These are phyloP conservation scores for Hypoxylon subgilvum DNA, from an alignment of 495 filamentous ascomycete genomes.

Conservation along the genomic window DNA sequence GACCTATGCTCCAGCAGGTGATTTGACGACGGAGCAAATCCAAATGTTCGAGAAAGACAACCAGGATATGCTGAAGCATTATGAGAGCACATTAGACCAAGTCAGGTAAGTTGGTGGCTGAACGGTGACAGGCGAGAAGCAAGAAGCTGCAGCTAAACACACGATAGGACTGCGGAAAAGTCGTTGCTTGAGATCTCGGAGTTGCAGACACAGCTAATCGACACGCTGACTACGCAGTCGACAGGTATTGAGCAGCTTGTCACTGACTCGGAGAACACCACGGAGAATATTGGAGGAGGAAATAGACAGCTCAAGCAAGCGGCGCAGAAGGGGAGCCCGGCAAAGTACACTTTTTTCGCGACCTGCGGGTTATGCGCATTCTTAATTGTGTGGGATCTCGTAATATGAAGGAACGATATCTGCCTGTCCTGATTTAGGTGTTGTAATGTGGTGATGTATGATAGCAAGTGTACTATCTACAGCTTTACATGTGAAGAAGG, in stretches of 20 bases:
- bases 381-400: slow-evolving; percentile 90
- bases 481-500: slow-evolving; percentile 25
- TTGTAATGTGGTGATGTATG: slow-evolving; percentile 2
- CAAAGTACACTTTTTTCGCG: slow-evolving; percentile 86
- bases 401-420: slow-evolving; percentile 63
- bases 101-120: slow-evolving; percentile 69
- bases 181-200: slow-evolving; percentile 92
- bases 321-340: slow-evolving; percentile 78
- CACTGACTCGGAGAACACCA: slow-evolving; percentile 78
- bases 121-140: not conserved
- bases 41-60: slow-evolving; percentile 96
- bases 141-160: slow-evolving; percentile 2
- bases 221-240: slow-evolving; percentile 82
- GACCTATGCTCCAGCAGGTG: slow-evolving; percentile 52
- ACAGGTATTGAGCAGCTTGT: slow-evolving; percentile 87
- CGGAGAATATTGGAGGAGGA: slow-evolving; percentile 84
- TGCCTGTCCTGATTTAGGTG: not conserved
- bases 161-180: slow-evolving; percentile 78
- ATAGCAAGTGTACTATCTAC: too few species aligned
- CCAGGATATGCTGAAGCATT: slow-evolving; percentile 86
- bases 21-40: slow-evolving; percentile 79
- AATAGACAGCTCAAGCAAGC: slow-evolving; percentile 92
- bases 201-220: slow-evolving; percentile 84
- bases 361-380: slow-evolving; percentile 80
- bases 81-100: slow-evolving; percentile 89